Percentiles rank a stretch among this genome's conserved stretches.
These are phyloP conservation scores for Phaeomoniella chlamydospora DNA, from an alignment of 2,329 filamentous ascomycete genomes.

Conservation along the genomic window DNA sequence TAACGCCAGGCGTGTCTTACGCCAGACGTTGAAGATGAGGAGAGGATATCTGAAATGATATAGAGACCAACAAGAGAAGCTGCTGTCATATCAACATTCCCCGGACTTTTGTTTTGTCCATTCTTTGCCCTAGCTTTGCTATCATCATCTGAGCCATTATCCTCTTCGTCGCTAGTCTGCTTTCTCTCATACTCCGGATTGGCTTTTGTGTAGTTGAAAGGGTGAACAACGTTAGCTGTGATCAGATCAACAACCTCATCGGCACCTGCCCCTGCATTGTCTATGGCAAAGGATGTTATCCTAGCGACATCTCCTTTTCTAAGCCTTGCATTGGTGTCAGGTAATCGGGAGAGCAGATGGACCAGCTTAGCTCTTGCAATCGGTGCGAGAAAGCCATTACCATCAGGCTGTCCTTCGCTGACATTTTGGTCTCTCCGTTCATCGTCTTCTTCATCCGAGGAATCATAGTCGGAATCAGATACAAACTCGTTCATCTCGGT, in stretches of 20 bases:
- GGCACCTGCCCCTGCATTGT: slow-evolving; percentile 68
- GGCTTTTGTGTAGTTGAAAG: slow-evolving; percentile 58
- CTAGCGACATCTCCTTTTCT: slow-evolving; percentile 76
- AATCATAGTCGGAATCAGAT: slow-evolving; percentile 73
- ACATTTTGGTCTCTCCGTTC: slow-evolving; percentile 27
- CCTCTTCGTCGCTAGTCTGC: slow-evolving; percentile 15
- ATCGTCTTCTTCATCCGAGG: slow-evolving; percentile 66
- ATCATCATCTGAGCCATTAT: slow-evolving; percentile 15
- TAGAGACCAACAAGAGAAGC: slow-evolving; percentile 72
- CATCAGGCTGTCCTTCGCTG: slow-evolving; percentile 19
- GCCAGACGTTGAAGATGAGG: slow-evolving; percentile 59
- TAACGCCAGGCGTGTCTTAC: slow-evolving; percentile 81
- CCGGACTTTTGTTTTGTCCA: slow-evolving; percentile 24
- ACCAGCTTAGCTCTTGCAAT: slow-evolving; percentile 72
- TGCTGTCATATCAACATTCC: slow-evolving; percentile 47
- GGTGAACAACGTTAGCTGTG: slow-evolving; percentile 64
- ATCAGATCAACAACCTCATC: slow-evolving; percentile 88
- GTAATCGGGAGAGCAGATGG: slow-evolving; percentile 70
- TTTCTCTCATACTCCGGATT: slow-evolving; percentile 38
- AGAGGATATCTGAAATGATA: slow-evolving; percentile 65
- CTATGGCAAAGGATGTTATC: slow-evolving; percentile 76
- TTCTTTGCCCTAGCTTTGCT: slow-evolving; percentile 19
- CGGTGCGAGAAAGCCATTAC: slow-evolving; percentile 60
- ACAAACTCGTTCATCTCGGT: slow-evolving; percentile 66
- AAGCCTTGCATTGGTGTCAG: slow-evolving; percentile 57